Conservation (phyloP, 805 yeast genomes). For the Geotrichum ghanense region DNA sequence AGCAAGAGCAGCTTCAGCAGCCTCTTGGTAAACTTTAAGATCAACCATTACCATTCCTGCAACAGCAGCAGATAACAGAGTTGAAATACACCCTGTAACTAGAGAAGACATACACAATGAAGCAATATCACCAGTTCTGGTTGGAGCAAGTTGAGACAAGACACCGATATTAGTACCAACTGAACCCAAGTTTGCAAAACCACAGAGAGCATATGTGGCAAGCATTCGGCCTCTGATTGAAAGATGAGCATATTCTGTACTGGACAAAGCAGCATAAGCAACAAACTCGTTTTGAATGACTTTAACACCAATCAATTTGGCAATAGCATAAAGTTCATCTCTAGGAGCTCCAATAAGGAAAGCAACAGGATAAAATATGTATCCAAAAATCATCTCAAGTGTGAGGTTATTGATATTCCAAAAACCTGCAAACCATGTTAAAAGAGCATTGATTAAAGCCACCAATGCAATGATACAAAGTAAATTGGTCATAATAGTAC, state of each 20-base stretch:
- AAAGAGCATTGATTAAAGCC: slow-evolving; percentile 41
- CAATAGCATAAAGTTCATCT: slow-evolving; percentile 38
- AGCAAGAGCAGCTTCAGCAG: too few relatives aligned
- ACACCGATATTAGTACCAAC: slow-evolving; percentile 53
- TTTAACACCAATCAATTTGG: slow-evolving; percentile 43
- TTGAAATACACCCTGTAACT: slow-evolving; percentile 41
- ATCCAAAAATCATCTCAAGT: slow-evolving; percentile 44
- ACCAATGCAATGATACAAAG: slow-evolving; percentile 52
- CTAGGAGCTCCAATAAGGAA: slow-evolving; percentile 48
- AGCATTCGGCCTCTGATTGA: slow-evolving; percentile 40
- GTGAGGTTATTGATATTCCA: slow-evolving; percentile 46
- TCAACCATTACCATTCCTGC: slow-evolving; percentile 55
- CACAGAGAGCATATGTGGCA: slow-evolving; percentile 53
- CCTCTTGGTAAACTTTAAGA: too few relatives aligned
- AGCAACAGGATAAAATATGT: slow-evolving; percentile 47
- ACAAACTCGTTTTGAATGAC: slow-evolving; percentile 53
- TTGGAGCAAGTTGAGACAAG: slow-evolving; percentile 43
- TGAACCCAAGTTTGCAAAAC: slow-evolving; percentile 52
- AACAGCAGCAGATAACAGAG: slow-evolving; percentile 44
- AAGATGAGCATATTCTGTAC: slow-evolving; percentile 32
- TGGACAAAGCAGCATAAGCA: slow-evolving; percentile 34
- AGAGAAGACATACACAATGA: slow-evolving; percentile 37
- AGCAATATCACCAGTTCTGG: slow-evolving; percentile 37
- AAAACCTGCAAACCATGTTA: slow-evolving; percentile 50
- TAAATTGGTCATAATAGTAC: slow-evolving; percentile 44